Evolutionary conservation across 495 filamentous ascomycete species (phyloP).

Genomic region (Aspergillus kassunensis): DNA sequence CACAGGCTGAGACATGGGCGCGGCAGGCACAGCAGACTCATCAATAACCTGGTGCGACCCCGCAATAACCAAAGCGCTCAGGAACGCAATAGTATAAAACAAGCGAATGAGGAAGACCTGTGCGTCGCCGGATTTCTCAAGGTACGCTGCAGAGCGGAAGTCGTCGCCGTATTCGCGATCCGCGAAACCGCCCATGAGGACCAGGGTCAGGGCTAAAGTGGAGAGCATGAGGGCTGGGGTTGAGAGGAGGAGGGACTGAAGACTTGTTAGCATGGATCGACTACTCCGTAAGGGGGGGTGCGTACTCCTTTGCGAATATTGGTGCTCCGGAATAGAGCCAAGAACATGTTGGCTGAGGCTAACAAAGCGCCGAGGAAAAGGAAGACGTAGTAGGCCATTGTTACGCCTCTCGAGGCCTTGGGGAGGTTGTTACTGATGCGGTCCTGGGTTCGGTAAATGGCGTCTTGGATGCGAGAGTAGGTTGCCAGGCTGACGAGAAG

Average conservation of each 20-base stretch:
- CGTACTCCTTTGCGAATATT: constrained; percentile 15
- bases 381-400: constrained; percentile 11
- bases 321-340: constrained; percentile 2
- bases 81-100: constrained; percentile 4
- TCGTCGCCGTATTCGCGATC: background rate
- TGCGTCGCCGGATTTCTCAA: constrained; percentile 1
- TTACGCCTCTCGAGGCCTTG: background rate
- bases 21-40: background rate
- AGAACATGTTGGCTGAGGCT: constrained; percentile 7
- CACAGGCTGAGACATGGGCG: background rate
- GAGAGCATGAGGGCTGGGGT: constrained; percentile 1
- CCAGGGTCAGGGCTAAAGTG: background rate
- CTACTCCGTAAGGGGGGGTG: background rate
- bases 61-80: constrained; percentile 4
- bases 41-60: background rate
- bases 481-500: constrained; percentile 10
- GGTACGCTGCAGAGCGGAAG: background rate
- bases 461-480: constrained; percentile 4
- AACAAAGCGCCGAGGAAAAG: constrained; percentile 13
- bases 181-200: constrained; percentile 8
- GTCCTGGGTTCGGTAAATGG: background rate
- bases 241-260: background rate
- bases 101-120: constrained; percentile 2
- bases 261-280: background rate
- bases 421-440: background rate